Conservation (phyloP, 2,329 filamentous ascomycete species). For the Phoma herbarum region DNA sequence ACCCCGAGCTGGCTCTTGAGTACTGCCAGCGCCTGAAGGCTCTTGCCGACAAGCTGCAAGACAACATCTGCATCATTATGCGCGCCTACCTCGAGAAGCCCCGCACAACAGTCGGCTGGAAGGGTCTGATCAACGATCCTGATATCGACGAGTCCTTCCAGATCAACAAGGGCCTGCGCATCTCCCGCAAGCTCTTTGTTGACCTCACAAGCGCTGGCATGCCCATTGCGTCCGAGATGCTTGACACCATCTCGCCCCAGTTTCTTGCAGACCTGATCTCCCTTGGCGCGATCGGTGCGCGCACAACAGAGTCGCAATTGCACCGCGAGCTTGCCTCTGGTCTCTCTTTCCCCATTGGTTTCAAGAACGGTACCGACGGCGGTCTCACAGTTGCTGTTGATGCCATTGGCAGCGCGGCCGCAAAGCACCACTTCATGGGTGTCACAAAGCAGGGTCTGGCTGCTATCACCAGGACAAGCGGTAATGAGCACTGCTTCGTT, state of each 20-base stretch:
- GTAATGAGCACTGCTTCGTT: slow-evolving; percentile 97
- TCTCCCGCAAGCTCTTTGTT: slow-evolving; percentile 91
- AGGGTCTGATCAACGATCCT: slow-evolving; percentile 98
- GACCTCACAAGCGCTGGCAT: slow-evolving; percentile 88
- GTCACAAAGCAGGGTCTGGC: slow-evolving; percentile 97
- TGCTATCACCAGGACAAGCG: slow-evolving; percentile 89
- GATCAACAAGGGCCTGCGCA: slow-evolving; percentile 97
- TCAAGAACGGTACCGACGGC: slow-evolving; percentile 99
- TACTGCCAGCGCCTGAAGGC: slow-evolving; percentile 83
- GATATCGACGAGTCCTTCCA: slow-evolving; percentile 97
- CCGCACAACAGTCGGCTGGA: slow-evolving; percentile 97
- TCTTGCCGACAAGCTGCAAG: slow-evolving; percentile 79
- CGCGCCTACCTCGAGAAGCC: slow-evolving; percentile 99
- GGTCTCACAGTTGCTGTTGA: slow-evolving; percentile 91
- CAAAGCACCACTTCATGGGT: slow-evolving; percentile 97
- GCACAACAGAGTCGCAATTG: slow-evolving; percentile 95
- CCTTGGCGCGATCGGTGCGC: slow-evolving; percentile 91
- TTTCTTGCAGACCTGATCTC: slow-evolving; percentile 97
- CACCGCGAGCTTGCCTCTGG: slow-evolving; percentile 96
- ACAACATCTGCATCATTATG: slow-evolving; percentile 94
- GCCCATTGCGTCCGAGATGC: slow-evolving; percentile 97
- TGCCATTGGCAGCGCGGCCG: slow-evolving; percentile 81
- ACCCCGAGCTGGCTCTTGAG: slow-evolving; percentile 85
- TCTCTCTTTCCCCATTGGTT: slow-evolving; percentile 95
- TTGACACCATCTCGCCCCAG: slow-evolving; percentile 98